Percentiles rank a stretch among this genome's conserved stretches.
Conservation (phyloP, 2,329 filamentous ascomycete species). For the Leptographium procerum region DNA sequence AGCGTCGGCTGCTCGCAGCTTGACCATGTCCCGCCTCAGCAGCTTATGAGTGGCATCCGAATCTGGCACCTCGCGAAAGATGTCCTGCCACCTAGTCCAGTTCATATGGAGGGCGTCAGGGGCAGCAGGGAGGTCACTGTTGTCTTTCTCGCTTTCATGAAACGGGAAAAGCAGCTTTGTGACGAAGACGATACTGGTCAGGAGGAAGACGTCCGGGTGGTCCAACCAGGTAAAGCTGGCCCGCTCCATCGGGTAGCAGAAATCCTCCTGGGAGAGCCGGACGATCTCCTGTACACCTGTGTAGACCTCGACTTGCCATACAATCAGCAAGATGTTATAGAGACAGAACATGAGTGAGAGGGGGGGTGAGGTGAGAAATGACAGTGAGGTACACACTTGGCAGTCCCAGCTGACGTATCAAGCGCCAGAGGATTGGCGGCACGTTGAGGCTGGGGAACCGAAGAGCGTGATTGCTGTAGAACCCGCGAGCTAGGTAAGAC, state of each 20-base stretch:
- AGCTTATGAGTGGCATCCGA: slow-evolving; percentile 9
- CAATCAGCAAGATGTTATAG: not conserved
- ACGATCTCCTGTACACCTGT: slow-evolving; percentile 46
- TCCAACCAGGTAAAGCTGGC: slow-evolving; percentile 37
- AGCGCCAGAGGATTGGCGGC: slow-evolving; percentile 55
- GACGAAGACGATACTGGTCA: slow-evolving; percentile 60
- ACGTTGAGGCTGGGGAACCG: slow-evolving; percentile 62
- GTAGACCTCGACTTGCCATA: slow-evolving; percentile 51
- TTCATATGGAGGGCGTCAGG: slow-evolving; percentile 51
- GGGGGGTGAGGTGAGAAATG: not conserved
- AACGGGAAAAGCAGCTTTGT: slow-evolving; percentile 74
- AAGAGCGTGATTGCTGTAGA: slow-evolving; percentile 57
- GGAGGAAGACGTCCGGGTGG: slow-evolving; percentile 64
- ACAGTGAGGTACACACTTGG: slow-evolving; percentile 51
- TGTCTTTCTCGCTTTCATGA: slow-evolving; percentile 32
- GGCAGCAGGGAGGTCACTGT: slow-evolving; percentile 35
- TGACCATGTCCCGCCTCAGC: slow-evolving; percentile 16
- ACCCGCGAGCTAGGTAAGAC: slow-evolving; percentile 50
- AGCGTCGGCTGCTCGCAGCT: slow-evolving; percentile 17
- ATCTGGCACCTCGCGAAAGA: slow-evolving; percentile 25
- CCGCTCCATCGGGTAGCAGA: slow-evolving; percentile 42
- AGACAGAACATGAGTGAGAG: not conserved
- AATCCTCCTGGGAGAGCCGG: slow-evolving; percentile 37
- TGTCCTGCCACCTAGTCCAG: slow-evolving; percentile 59
- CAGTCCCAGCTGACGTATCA: slow-evolving; percentile 59